These are phyloP conservation scores for Populus simonii DNA, from an alignment of 345 rosid genomes.

Conservation along the genomic window DNA sequence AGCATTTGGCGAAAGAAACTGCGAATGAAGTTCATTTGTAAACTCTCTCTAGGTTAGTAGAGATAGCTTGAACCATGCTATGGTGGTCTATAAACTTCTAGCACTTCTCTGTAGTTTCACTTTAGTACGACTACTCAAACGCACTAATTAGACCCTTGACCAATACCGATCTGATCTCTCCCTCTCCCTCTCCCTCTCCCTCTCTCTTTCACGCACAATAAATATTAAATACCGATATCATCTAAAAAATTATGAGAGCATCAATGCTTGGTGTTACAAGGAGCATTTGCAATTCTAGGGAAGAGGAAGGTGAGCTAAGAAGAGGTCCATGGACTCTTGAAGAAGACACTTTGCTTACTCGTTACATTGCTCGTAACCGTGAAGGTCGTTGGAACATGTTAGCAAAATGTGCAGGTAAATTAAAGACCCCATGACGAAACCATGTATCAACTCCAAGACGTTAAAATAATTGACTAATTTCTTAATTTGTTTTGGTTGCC, in stretches of 20 bases:
- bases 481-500: not conserved
- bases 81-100: not conserved
- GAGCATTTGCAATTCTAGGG: conserved; percentile 24
- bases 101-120: not conserved
- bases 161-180: not conserved
- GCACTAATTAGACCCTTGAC: not conserved
- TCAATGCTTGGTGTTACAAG: conserved; percentile 14
- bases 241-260: conserved; percentile 9
- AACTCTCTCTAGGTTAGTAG: not conserved
- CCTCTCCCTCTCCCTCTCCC: not conserved
- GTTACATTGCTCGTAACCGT: conserved; percentile 78
- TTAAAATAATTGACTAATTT: not conserved
- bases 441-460: not conserved
- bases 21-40: not conserved
- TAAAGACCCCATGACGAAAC: not conserved
- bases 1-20: conserved; percentile 8
- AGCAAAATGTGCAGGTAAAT: conserved; percentile 75
- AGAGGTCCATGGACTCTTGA: conserved; percentile 96
- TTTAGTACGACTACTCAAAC: not conserved
- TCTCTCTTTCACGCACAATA: not conserved
- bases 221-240: not conserved
- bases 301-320: conserved; percentile 59
- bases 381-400: conserved; percentile 97
- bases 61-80: not conserved
- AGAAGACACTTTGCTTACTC: conserved; percentile 82